Evolutionary conservation across 2,329 filamentous ascomycete species (phyloP).

Genomic region (Colletotrichum sansevieriae): DNA sequence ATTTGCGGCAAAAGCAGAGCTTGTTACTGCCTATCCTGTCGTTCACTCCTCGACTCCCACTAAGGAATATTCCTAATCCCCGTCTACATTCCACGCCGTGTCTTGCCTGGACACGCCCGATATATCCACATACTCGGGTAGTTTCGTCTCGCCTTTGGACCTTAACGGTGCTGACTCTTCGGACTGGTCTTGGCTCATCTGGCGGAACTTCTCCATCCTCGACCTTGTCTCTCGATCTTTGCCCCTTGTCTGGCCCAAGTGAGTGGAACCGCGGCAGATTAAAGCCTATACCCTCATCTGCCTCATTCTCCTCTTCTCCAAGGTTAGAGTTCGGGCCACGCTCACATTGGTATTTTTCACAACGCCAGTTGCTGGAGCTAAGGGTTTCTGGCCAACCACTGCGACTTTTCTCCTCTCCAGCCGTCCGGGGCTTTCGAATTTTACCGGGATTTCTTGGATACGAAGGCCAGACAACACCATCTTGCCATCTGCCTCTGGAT

Average conservation of each 20-base stretch:
- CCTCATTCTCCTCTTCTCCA: background rate
- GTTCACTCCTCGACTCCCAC: constrained; percentile 16
- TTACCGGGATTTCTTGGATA: constrained; percentile 34
- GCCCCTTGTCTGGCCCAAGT: constrained; percentile 27
- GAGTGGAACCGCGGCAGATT: constrained; percentile 35
- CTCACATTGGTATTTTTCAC: constrained; percentile 7
- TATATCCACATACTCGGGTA: constrained; percentile 21
- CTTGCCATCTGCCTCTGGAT: constrained; percentile 20
- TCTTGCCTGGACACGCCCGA: constrained; percentile 18
- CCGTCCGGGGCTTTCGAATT: constrained; percentile 25
- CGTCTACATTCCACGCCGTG: constrained; percentile 19
- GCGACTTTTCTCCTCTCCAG: constrained; percentile 3
- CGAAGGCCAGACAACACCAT: constrained; percentile 30
- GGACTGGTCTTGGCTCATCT: constrained; percentile 24
- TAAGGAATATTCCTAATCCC: background rate
- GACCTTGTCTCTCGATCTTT: constrained; percentile 28
- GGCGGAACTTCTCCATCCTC: constrained; percentile 9
- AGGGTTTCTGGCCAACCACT: constrained; percentile 30
- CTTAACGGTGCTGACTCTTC: constrained; percentile 24
- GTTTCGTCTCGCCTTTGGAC: constrained; percentile 25
- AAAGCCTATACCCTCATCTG: background rate
- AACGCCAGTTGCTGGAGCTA: constrained; percentile 18
- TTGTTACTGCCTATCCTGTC: constrained; percentile 5
- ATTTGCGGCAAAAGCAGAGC: background rate
- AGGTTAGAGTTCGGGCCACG: constrained; percentile 7